Conservation (phyloP, 495 filamentous ascomycete genomes). For the Talaromyces nanjingensis region DNA sequence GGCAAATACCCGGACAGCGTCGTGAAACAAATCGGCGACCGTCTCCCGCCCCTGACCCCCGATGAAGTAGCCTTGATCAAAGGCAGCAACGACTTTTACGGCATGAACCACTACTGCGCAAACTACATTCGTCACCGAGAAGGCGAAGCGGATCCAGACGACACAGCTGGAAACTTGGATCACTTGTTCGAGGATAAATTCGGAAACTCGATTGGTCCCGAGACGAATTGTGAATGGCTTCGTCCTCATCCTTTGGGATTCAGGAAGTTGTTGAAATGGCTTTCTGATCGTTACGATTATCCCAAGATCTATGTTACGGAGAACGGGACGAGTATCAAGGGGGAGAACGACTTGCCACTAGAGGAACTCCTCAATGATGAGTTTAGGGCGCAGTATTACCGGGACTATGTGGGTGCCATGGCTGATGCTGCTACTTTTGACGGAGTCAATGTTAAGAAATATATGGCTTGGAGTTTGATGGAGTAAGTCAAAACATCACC, state of each 20-base stretch:
- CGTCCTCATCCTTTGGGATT: conserved; percentile 65
- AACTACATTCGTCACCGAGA: conserved; percentile 72
- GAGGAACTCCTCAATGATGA: conserved; percentile 67
- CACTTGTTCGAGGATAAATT: conserved; percentile 59
- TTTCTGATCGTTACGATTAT: conserved; percentile 65
- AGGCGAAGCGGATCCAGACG: conserved; percentile 47
- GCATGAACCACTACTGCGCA: conserved; percentile 81
- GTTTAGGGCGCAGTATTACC: conserved; percentile 68
- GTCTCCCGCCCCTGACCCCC: conserved; percentile 56
- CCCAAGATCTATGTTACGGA: conserved; percentile 78
- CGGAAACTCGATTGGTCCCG: conserved; percentile 62
- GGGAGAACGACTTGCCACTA: conserved; percentile 65
- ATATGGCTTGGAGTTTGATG: conserved; percentile 77
- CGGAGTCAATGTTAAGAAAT: conserved; percentile 63
- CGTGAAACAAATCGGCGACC: conserved; percentile 63
- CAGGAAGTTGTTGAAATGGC: conserved; percentile 69
- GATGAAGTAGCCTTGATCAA: conserved; percentile 62
- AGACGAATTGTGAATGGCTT: conserved; percentile 72
- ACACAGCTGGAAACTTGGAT: conserved; percentile 66
- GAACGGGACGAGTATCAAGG: conserved; percentile 72
- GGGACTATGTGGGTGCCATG: conserved; percentile 65
- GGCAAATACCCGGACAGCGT: conserved; percentile 73
- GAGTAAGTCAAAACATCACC: conserved; percentile 35
- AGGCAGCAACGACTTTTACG: conserved; percentile 76
- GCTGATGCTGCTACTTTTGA: conserved; percentile 59